phyloP scores from a whole-genome alignment of 192 early-diverging fungal genomes.

The Coemansia sp. region DNA sequence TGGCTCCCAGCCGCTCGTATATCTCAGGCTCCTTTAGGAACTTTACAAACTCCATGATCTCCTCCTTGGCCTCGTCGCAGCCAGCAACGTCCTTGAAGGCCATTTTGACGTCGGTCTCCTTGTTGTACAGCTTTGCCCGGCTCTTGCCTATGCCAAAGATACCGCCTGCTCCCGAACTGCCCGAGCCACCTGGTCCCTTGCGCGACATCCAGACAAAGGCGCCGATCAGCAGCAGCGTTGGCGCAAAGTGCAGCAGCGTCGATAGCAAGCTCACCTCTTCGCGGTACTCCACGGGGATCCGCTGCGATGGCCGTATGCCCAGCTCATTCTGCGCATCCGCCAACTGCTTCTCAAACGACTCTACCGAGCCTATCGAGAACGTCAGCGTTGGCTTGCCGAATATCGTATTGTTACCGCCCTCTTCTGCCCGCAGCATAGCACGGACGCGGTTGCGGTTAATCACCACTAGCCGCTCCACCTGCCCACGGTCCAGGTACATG shows the following conservation, averaged over 20 bases:
- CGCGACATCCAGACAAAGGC: conserved; percentile 84
- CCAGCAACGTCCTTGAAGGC: conserved; percentile 99
- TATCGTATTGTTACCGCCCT: conserved; percentile 7
- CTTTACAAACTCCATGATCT: conserved; percentile 99
- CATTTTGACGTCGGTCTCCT: conserved; percentile 92
- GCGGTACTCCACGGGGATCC: conserved; percentile 88
- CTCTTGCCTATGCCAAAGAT: conserved; percentile 98
- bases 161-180: conserved; percentile 64
- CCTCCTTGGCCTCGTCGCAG: conserved; percentile 98
- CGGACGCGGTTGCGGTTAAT: conserved; percentile 83
- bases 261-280: conserved; percentile 73
- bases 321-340: conserved; percentile 88
- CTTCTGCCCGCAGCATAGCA: conserved; percentile 60
- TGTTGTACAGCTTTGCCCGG: conserved; percentile 94
- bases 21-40: conserved; percentile 91
- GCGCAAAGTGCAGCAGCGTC: conserved; percentile 86
- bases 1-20: conserved; percentile 93
- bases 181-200: conserved; percentile 67
- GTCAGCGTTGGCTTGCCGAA: conserved; percentile 20
- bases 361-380: conserved; percentile 93
- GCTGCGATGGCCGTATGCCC: conserved; percentile 81
- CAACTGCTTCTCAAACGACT: conserved; percentile 90
- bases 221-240: conserved; percentile 87
- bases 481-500: conserved; percentile 84
- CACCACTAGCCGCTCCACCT: conserved; percentile 87